Percentiles rank a stretch among this genome's conserved stretches.
Conservation (phyloP, 352 stramenopile species). For the Pythium scleroteichum region DNA sequence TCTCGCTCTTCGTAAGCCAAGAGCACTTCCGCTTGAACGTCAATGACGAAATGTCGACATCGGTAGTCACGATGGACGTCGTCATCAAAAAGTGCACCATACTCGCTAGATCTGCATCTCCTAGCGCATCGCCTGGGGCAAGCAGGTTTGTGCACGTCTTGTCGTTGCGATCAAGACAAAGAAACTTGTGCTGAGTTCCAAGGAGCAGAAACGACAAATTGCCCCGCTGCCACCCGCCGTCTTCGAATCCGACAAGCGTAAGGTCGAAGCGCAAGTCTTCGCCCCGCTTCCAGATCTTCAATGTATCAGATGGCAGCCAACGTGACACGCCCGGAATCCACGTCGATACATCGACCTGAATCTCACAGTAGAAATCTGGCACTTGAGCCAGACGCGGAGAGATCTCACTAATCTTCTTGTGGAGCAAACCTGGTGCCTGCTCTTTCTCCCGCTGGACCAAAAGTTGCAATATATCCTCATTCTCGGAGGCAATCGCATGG, state of each 20-base stretch:
- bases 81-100: constrained; percentile 67
- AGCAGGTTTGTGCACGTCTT: constrained; percentile 52
- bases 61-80: constrained; percentile 55
- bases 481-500: constrained; percentile 55
- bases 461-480: constrained; percentile 61
- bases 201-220: constrained; percentile 65
- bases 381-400: constrained; percentile 45
- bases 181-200: constrained; percentile 39
- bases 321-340: constrained; percentile 72
- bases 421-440: constrained; percentile 49
- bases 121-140: constrained; percentile 27
- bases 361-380: constrained; percentile 67
- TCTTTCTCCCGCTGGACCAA: constrained; percentile 59
- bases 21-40: constrained; percentile 45
- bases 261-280: constrained; percentile 65
- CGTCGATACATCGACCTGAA: constrained; percentile 65
- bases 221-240: constrained; percentile 61
- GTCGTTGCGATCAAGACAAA: constrained; percentile 58
- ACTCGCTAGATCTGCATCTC: constrained; percentile 42
- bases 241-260: constrained; percentile 65
- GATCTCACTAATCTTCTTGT: constrained; percentile 53
- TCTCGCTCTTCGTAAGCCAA: constrained; percentile 46
- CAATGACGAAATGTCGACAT: constrained; percentile 43
- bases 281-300: constrained; percentile 77
- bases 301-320: constrained; percentile 67